Base-by-base conservation (phyloP, 1,139 yeast genomes). In the Debaryomycetaceae sp. region DNA sequence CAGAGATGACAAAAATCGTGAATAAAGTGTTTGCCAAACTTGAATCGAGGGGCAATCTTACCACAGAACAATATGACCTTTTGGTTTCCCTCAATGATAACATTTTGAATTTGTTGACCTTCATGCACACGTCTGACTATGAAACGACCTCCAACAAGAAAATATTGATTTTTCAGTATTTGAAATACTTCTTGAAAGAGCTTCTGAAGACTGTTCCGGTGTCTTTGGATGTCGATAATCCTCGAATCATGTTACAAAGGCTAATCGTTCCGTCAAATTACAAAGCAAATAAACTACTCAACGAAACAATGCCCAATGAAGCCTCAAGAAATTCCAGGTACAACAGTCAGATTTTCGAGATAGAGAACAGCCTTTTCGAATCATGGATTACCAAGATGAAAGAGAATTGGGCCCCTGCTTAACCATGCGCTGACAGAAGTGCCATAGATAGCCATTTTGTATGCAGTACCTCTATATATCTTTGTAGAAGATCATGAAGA, bases 321-420 rank as follows among this genome's bases (percentile, higher is more conserved):
- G 24, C 34, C n/a, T 34, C 37, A 5, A 22, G 24, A 6, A 17
- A 33, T n/a, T 36, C 30, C n/a, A 43, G 39, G 30, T 36, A 13
- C 24, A 40, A 33, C 6, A 24, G 39, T 6, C 62, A 66, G 37
- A 66, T 73, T 56, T 76, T 72, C 49, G 79, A 73, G 38, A 72
- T 74, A n/a, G 78, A 74, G 46, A 55, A 58, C 36, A 72, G 76
- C 48, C 61, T 74, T 35, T 56, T 73, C 40, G 75, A 68, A 41
- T 65, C 76, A 5, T 74, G 79, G 79, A 60, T 73, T 24, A 71
- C 68, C 40, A 66, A 64, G 49, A 71, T 70, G 73, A 61, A 49
- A 13, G 44, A 47, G 31, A 41, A 38, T 34, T 22, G 38, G 30
- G 5, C 35, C 9, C 23, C 8, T 7, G 9, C 36, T 35, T 22